phyloP scores from a whole-genome alignment of 2,329 filamentous ascomycete genomes.

The Beauveria sp. region DNA sequence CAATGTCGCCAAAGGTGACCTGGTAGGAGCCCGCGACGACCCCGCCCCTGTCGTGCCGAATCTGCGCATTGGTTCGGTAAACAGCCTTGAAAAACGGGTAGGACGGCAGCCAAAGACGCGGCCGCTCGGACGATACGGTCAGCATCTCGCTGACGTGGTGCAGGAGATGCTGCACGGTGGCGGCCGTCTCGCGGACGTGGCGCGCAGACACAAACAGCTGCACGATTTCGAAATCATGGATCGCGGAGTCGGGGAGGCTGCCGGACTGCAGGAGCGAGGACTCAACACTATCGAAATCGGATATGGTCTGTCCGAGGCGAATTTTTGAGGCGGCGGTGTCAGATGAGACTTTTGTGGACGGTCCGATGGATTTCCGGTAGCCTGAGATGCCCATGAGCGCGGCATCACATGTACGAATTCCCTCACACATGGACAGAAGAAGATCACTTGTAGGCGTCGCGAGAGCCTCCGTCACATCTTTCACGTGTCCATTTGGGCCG shows the following conservation, averaged over 20 bases:
- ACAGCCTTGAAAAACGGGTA: conserved; percentile 48
- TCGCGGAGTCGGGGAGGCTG: conserved; percentile 36
- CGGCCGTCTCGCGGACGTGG: conserved; percentile 44
- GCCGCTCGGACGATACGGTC: conserved; percentile 29
- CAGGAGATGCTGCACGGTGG: conserved; percentile 38
- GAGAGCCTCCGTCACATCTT: conserved; percentile 21
- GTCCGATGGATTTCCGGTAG: conserved; percentile 40
- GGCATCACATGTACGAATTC: conserved; percentile 40
- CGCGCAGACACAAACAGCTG: conserved; percentile 48
- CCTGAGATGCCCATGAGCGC: conserved; percentile 47
- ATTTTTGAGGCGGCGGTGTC: conserved; percentile 33
- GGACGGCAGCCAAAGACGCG: conserved; percentile 40
- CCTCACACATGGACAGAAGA: conserved; percentile 36
- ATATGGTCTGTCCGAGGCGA: conserved; percentile 34
- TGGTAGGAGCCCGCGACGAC: conserved; percentile 46
- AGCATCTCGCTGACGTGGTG: conserved; percentile 42
- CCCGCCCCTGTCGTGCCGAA: conserved; percentile 51
- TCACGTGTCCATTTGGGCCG: conserved; percentile 7
- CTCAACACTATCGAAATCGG: conserved; percentile 40
- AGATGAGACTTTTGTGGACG: conserved; percentile 31
- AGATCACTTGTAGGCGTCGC: conserved; percentile 39
- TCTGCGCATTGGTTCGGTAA: conserved; percentile 47
- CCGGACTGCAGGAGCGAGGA: conserved; percentile 37
- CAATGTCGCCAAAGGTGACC: conserved; percentile 37
- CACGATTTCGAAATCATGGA: conserved; percentile 41